Evolutionary conservation across 1,284 basidiomycete genomes (phyloP).

Genomic region (Chalciporus sp.): DNA sequence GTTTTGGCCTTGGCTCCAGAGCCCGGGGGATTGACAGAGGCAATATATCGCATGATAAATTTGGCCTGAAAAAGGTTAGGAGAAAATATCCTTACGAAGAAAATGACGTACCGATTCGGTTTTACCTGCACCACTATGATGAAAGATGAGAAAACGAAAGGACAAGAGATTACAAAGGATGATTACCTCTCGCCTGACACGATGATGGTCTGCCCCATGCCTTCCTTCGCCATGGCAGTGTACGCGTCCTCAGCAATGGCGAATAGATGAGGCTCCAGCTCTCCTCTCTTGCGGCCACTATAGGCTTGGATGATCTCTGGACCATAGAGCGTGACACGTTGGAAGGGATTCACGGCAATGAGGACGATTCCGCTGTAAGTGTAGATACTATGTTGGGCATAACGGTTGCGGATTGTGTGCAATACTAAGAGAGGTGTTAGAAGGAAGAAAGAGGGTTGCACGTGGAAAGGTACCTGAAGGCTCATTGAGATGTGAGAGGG

Average conservation of each 20-base stretch:
- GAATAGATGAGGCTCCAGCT: slow-evolving; percentile 97
- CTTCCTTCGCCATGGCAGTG: slow-evolving; percentile 95
- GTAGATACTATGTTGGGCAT: slow-evolving; percentile 96
- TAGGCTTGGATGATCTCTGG: slow-evolving; percentile 98
- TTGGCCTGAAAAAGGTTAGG: slow-evolving; percentile 67
- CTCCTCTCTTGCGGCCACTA: slow-evolving; percentile 88
- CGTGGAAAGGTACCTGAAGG: slow-evolving; percentile 74
- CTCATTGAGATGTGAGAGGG: slow-evolving; percentile 97
- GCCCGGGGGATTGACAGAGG: slow-evolving; percentile 91
- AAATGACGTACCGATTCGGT: slow-evolving; percentile 83
- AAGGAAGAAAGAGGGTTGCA: neutral
- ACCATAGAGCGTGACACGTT: slow-evolving; percentile 90
- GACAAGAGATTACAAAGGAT: slow-evolving; percentile 7
- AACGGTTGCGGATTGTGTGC: slow-evolving; percentile 96
- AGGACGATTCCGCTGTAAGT: slow-evolving; percentile 98
- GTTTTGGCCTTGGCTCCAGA: slow-evolving; percentile 62
- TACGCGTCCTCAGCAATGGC: slow-evolving; percentile 99
- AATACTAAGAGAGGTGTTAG: slow-evolving; percentile 60
- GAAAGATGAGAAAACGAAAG: slow-evolving; percentile 20
- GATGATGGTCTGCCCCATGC: slow-evolving; percentile 97
- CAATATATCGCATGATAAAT: slow-evolving; percentile 99
- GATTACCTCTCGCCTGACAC: slow-evolving; percentile 95
- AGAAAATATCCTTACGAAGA: slow-evolving; percentile 1
- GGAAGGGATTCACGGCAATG: slow-evolving; percentile 99
- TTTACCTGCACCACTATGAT: slow-evolving; percentile 91